Evolutionary conservation across 805 yeast genomes (phyloP).

Genomic region (Ogataea methanolica): DNA sequence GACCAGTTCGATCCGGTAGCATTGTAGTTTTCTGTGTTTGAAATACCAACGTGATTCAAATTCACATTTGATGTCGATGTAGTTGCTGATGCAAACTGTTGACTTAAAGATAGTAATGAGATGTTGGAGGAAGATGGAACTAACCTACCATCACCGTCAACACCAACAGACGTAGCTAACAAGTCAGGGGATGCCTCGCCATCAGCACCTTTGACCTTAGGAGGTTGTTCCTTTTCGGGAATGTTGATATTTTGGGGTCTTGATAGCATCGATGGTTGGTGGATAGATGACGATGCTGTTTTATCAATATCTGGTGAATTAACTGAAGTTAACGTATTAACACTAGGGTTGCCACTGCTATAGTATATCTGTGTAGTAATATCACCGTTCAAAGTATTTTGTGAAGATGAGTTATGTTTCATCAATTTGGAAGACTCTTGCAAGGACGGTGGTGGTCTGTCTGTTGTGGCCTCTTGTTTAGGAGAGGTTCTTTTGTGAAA

Average conservation of each 20-base stretch:
- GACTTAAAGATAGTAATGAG: constrained; percentile 31
- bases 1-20: constrained; percentile 6
- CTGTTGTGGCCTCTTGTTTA: background rate
- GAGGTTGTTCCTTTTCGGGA: constrained; percentile 1
- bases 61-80: constrained; percentile 3
- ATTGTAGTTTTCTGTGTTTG: constrained; percentile 6
- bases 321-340: constrained; percentile 8
- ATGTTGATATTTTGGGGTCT: constrained; percentile 9
- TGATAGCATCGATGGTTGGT: background rate
- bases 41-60: background rate
- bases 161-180: constrained; percentile 32
- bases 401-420: background rate
- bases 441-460: background rate
- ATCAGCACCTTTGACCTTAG: constrained; percentile 2
- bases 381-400: background rate
- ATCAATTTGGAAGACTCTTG: background rate
- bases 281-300: background rate
- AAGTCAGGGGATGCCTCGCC: constrained; percentile 28
- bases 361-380: background rate
- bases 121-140: constrained; percentile 34
- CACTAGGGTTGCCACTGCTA: constrained; percentile 6
- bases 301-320: background rate
- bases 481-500: background rate
- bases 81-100: constrained; percentile 13
- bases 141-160: constrained; percentile 27